Evolutionary conservation across 73 alveolate genomes (phyloP).

Genomic region (Diophrys appendiculata): DNA sequence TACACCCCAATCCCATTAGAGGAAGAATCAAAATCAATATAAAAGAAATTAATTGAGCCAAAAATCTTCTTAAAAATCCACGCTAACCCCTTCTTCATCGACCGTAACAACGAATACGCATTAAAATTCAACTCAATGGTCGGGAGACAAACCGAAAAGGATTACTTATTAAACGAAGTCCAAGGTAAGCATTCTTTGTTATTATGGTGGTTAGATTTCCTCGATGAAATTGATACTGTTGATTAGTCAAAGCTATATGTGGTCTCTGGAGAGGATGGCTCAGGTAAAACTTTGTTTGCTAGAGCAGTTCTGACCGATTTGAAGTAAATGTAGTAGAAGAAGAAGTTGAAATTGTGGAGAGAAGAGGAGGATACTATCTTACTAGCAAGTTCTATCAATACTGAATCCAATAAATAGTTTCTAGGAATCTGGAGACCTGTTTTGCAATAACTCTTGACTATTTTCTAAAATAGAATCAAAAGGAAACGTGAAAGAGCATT

Average conservation of each 20-base stretch:
- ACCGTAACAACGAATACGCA: constrained; percentile 34
- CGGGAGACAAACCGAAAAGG: constrained; percentile 37
- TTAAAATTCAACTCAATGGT: constrained; percentile 2
- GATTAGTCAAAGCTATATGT: constrained; percentile 9
- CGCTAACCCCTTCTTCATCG: constrained; percentile 58
- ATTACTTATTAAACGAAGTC: not conserved
- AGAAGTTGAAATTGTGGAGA: not conserved
- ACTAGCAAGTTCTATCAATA: constrained; percentile 12
- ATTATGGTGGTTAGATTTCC: too few relatives aligned
- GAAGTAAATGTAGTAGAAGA: not conserved
- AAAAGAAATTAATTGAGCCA: not conserved
- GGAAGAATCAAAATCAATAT: constrained; percentile 2
- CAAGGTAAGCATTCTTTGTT: too few relatives aligned
- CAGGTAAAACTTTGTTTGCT: constrained; percentile 34
- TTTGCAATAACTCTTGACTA: constrained; percentile 2
- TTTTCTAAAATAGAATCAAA: not conserved
- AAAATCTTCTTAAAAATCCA: constrained; percentile 26
- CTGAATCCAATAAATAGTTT: constrained; percentile 9
- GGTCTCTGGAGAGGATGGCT: constrained; percentile 25
- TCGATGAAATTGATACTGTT: not conserved
- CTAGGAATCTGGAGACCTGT: constrained; percentile 27
- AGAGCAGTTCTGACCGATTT: constrained; percentile 1
- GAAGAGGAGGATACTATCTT: constrained; percentile 5
- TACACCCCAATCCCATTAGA: constrained; percentile 58
- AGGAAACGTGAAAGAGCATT: constrained; percentile 5